Evolutionary conservation across 768 basidiomycete genomes (phyloP).

Genomic region (Podaxis sp.): DNA sequence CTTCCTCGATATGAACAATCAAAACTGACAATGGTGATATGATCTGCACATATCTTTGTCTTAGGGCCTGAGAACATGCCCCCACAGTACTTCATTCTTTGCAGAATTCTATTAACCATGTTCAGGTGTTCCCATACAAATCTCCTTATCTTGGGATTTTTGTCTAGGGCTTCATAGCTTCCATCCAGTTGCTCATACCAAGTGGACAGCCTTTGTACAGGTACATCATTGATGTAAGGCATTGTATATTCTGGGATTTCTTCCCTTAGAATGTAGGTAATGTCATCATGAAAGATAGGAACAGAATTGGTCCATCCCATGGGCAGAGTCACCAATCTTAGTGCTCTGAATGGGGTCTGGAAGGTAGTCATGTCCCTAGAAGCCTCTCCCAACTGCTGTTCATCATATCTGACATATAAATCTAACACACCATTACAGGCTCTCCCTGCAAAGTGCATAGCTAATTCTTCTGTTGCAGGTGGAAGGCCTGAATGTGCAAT

Average conservation of each 20-base stretch:
- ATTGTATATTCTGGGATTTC: too few species aligned
- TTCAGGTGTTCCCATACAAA: slow-evolving; percentile 36
- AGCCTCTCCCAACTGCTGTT: neutral
- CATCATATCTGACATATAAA: slow-evolving; percentile 12
- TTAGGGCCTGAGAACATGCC: neutral
- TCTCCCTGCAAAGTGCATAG: neutral
- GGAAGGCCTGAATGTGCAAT: slow-evolving; percentile 20
- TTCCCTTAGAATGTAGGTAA: too few species aligned
- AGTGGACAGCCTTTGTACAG: neutral
- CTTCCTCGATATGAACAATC: neutral
- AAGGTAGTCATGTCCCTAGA: slow-evolving; percentile 14
- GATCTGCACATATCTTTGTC: neutral
- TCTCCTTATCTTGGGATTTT: too few species aligned
- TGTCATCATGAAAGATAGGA: slow-evolving; percentile 14
- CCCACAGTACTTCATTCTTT: too few species aligned
- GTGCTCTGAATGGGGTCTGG: slow-evolving; percentile 1
- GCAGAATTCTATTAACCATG: too few species aligned
- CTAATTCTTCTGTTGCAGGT: too few species aligned
- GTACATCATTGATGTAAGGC: too few species aligned
- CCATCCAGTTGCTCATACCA: slow-evolving; percentile 20
- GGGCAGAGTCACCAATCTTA: too few species aligned
- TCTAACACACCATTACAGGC: slow-evolving; percentile 7
- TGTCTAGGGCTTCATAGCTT: too few species aligned
- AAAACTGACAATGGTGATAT: neutral
- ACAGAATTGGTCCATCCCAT: slow-evolving; percentile 12